Base-by-base conservation (phyloP, 2,329 filamentous ascomycete genomes). In the Fusarium sp. region DNA sequence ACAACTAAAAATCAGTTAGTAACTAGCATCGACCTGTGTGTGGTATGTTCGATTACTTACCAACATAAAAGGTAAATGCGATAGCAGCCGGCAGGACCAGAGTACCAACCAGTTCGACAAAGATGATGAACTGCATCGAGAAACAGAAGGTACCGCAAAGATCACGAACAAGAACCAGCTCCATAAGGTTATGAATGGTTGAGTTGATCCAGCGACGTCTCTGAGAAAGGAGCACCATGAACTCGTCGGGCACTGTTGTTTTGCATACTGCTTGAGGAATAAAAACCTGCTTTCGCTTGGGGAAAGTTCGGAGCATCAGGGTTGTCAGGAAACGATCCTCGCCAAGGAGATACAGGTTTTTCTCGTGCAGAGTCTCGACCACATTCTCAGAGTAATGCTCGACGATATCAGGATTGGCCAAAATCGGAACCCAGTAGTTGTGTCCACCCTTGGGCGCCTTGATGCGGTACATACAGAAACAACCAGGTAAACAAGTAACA, bases 401-500 rank as follows among this genome's bases (percentile, higher is more conserved):
- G 46, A 99, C 96, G 43, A 99, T 92, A 76, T 99, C 96, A 4
- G 96, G 96, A 78, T 99, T 99, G 72, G 96, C 96, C 68, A 99
- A 87, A 75, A 99, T 98, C 9, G 96, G 96, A 23, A 99, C 96
- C 96, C 96, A 99, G 82, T 98, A 99, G 83, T 99, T 98, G 78
- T 98, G 94, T 25, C 92, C 95, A 70, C 96, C 96, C 83, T 99
- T 99, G 63, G 96, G 96, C 30, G 96, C 92, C 82, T 99, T 99
- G 87, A 99, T 98, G 75, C 96, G 92, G 84, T 99, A 99, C 96
- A 99, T 99, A 86, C 94, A 97, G 89, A 99, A 99, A 85, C 96
- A 99, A 69, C 96, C 96, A 17, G 96, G 96, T 72, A 99, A 85
- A 85, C 96, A 99, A 68, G 96, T 99, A 64, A 99, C 96, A 91